phyloP scores from a whole-genome alignment of 2,329 filamentous ascomycete genomes.

The Xenosphaeropsis pyriputrescens region DNA sequence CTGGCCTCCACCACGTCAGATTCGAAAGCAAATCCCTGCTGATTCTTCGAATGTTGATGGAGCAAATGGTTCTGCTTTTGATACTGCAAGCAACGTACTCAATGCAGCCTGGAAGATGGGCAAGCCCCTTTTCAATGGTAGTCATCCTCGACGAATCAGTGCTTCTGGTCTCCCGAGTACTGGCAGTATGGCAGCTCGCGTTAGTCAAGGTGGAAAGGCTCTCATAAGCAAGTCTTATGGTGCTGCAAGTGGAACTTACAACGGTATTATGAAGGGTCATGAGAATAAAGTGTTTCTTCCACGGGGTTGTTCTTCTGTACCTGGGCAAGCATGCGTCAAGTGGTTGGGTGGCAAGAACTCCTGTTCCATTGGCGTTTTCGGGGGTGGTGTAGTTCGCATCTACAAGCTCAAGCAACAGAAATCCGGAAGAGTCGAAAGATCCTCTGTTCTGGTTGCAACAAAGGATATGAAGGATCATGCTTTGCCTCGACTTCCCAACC shows the following conservation, averaged over 20 bases:
- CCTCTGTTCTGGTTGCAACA: too few relatives aligned
- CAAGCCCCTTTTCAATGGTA: slow-evolving; percentile 13
- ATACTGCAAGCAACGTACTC: slow-evolving; percentile 17
- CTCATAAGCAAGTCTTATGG: slow-evolving; percentile 63
- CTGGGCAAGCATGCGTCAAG: slow-evolving; percentile 43
- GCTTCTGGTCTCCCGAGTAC: slow-evolving; percentile 11
- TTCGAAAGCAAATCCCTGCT: slow-evolving; percentile 9
- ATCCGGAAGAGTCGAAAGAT: slow-evolving; percentile 22
- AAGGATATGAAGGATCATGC: slow-evolving; percentile 50
- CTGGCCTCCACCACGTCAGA: slow-evolving; percentile 64
- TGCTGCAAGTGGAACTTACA: slow-evolving; percentile 53
- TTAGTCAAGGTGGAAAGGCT: slow-evolving; percentile 57
- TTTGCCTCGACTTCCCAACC: slow-evolving; percentile 46
- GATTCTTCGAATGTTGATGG: slow-evolving; percentile 3
- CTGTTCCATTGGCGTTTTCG: slow-evolving; percentile 48
- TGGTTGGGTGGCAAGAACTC: slow-evolving; percentile 50
- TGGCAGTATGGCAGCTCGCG: slow-evolving; percentile 24
- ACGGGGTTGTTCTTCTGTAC: slow-evolving; percentile 26
- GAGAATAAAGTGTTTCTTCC: slow-evolving; percentile 64
- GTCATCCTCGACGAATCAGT: slow-evolving; percentile 16
- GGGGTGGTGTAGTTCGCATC: slow-evolving; percentile 49
- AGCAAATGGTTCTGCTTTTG: slow-evolving; percentile 27
- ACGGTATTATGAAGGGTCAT: slow-evolving; percentile 56
- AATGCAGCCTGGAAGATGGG: slow-evolving; percentile 17
- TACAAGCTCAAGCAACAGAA: slow-evolving; percentile 31